Conservation (phyloP, 2,329 filamentous ascomycete genomes). For the Talaromyces verruculosus region DNA sequence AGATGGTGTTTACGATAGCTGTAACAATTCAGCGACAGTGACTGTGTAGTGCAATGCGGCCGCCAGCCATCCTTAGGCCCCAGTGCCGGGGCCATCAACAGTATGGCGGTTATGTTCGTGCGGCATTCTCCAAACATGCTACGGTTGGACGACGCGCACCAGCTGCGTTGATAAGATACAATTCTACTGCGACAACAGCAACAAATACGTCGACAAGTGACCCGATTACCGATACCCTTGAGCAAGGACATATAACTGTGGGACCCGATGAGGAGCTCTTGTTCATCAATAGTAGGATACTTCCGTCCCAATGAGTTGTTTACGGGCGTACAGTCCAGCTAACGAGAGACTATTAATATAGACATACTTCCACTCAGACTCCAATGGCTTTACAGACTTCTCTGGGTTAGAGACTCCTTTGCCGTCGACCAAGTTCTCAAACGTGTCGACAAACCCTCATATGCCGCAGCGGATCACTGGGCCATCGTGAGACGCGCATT, state of each 20-base stretch:
- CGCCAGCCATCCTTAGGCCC: neutral
- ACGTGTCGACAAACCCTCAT: constrained; percentile 51
- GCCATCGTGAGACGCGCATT: constrained; percentile 61
- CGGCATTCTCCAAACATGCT: neutral
- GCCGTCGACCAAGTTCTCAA: constrained; percentile 53
- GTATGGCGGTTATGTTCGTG: neutral
- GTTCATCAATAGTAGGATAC: constrained; percentile 77
- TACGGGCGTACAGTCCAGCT: neutral
- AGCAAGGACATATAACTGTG: constrained; percentile 72
- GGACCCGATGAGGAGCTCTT: constrained; percentile 75
- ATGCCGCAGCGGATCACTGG: constrained; percentile 57
- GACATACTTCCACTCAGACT: constrained; percentile 83
- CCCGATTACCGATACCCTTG: constrained; percentile 8
- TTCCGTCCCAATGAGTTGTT: too few relatives aligned
- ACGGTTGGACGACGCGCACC: neutral
- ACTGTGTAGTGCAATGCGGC: constrained; percentile 6
- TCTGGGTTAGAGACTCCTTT: constrained; percentile 48
- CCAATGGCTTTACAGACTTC: constrained; percentile 59
- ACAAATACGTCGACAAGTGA: neutral
- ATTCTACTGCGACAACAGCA: constrained; percentile 2
- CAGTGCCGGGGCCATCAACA: neutral
- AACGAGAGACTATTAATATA: constrained; percentile 36
- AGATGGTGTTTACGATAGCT: neutral
- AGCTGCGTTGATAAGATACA: constrained; percentile 6
- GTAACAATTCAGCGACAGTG: neutral